Conservation (phyloP, 2,329 filamentous ascomycete genomes). For the Elsinoe perseae region DNA sequence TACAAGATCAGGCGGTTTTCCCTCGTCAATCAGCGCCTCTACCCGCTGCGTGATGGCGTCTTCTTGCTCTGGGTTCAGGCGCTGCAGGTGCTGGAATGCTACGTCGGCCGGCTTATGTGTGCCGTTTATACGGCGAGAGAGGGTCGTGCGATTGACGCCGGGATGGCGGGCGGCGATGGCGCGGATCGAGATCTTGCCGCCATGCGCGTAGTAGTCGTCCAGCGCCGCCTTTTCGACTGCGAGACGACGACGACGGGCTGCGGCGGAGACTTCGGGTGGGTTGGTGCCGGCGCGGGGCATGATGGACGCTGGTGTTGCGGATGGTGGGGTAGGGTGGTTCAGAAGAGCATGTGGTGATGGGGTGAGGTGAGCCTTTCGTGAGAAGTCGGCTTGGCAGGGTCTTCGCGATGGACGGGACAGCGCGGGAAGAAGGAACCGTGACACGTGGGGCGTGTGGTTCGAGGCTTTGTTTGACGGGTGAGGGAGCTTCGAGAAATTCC, state of each 20-base stretch:
- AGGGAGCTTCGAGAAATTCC: neutral
- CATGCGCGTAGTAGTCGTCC: slow-evolving; percentile 10
- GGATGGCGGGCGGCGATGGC: slow-evolving; percentile 6
- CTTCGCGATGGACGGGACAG: neutral
- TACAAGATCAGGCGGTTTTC: neutral
- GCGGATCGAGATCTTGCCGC: slow-evolving; percentile 8
- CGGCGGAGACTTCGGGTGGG: slow-evolving; percentile 4
- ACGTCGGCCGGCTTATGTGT: slow-evolving; percentile 4
- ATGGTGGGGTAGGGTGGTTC: slow-evolving; percentile 12
- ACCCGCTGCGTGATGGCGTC: slow-evolving; percentile 1
- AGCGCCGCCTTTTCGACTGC: slow-evolving; percentile 9
- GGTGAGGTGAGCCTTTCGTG: slow-evolving; percentile 9
- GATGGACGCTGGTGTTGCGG: neutral
- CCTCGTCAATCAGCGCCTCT: slow-evolving; percentile 8
- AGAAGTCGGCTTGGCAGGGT: slow-evolving; percentile 6
- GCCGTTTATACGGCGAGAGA: slow-evolving; percentile 8
- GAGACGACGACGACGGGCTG: neutral
- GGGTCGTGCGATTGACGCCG: slow-evolving; percentile 7
- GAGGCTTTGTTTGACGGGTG: neutral
- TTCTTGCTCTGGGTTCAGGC: slow-evolving; percentile 7
- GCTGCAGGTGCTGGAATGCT: slow-evolving; percentile 7
- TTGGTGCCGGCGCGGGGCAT: slow-evolving; percentile 13
- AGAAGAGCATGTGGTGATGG: slow-evolving; percentile 11
- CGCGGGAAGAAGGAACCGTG: neutral
- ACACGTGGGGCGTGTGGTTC: slow-evolving; percentile 10